Percentiles rank a stretch among this genome's conserved stretches.
These are phyloP conservation scores for Coprinopsis strossmayeri DNA, from an alignment of 768 basidiomycete species.

Conservation along the genomic window DNA sequence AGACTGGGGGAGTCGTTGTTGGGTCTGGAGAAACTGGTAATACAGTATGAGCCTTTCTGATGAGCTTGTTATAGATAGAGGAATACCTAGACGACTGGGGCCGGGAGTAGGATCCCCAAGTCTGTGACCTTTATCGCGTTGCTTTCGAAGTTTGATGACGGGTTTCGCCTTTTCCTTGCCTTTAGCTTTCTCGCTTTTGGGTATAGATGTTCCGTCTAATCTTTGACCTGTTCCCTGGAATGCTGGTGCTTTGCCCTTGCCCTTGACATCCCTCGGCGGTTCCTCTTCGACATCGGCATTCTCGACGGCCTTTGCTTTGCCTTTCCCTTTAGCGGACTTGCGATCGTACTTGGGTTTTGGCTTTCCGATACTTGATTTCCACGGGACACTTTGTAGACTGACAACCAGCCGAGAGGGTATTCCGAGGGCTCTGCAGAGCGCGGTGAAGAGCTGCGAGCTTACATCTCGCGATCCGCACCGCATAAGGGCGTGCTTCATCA, in stretches of 20 bases:
- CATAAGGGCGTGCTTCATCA: constrained; percentile 91
- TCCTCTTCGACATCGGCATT: constrained; percentile 24
- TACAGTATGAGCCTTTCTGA: constrained; percentile 1
- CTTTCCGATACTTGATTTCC: constrained; percentile 67
- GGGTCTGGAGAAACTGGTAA: constrained; percentile 42
- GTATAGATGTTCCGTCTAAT: constrained; percentile 29
- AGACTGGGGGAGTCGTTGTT: constrained; percentile 68
- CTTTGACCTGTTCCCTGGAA: constrained; percentile 36
- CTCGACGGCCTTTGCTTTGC: constrained; percentile 24
- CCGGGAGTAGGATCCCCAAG: constrained; percentile 25
- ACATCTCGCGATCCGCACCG: constrained; percentile 76
- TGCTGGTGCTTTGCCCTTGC: constrained; percentile 19
- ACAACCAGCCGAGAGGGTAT: constrained; percentile 85
- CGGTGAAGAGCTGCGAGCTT: constrained; percentile 87
- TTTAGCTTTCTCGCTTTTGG: constrained; percentile 43
- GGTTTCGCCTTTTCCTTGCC: constrained; percentile 52
- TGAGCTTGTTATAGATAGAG: not conserved
- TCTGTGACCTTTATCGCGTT: constrained; percentile 43
- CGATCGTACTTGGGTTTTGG: constrained; percentile 35
- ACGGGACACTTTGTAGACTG: constrained; percentile 88
- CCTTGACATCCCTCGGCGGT: constrained; percentile 23
- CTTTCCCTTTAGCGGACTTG: constrained; percentile 32
- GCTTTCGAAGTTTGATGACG: constrained; percentile 52
- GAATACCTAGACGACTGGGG: constrained; percentile 19
- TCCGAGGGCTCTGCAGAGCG: constrained; percentile 78